These are phyloP conservation scores for Lichtheimia ramosa DNA, from an alignment of 371 early-diverging fungal species.

Conservation along the genomic window DNA sequence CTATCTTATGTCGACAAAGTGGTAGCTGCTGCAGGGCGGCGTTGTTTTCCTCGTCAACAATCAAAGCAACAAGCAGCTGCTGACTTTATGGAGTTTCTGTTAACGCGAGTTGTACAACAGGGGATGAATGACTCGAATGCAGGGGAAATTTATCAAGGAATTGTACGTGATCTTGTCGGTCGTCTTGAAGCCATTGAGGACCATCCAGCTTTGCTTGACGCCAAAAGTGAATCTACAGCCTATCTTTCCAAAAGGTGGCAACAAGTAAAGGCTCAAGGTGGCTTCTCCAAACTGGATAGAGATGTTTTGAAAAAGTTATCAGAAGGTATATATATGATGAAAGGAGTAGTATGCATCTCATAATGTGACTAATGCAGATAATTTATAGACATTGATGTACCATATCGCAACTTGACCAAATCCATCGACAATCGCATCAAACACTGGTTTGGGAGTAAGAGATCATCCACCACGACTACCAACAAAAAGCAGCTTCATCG, in stretches of 20 bases:
- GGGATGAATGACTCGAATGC: constrained; percentile 40
- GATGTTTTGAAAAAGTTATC: constrained; percentile 28
- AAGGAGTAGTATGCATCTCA: neutral
- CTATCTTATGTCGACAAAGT: constrained; percentile 50
- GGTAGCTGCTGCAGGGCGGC: constrained; percentile 22
- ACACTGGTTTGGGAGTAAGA: neutral
- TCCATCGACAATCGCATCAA: constrained; percentile 27
- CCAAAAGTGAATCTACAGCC: constrained; percentile 27
- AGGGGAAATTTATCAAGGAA: constrained; percentile 43
- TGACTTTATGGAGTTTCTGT: constrained; percentile 47
- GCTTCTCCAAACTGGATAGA: constrained; percentile 36
- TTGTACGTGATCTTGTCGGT: constrained; percentile 42
- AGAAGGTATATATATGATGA: constrained; percentile 23
- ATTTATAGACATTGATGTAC: constrained; percentile 33
- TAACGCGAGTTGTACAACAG: constrained; percentile 36
- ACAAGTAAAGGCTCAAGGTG: constrained; percentile 33
- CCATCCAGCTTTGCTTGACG: constrained; percentile 36
- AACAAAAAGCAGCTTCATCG: neutral
- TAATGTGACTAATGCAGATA: neutral
- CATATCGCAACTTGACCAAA: constrained; percentile 34
- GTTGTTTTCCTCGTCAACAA: too few species aligned
- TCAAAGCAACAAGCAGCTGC: constrained; percentile 15
- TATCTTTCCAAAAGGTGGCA: constrained; percentile 32
- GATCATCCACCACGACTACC: neutral
- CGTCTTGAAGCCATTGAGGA: constrained; percentile 45